Evolutionary conservation across 2,329 filamentous ascomycete species (phyloP).

Genomic region (Fusarium pseudocircinatum): DNA sequence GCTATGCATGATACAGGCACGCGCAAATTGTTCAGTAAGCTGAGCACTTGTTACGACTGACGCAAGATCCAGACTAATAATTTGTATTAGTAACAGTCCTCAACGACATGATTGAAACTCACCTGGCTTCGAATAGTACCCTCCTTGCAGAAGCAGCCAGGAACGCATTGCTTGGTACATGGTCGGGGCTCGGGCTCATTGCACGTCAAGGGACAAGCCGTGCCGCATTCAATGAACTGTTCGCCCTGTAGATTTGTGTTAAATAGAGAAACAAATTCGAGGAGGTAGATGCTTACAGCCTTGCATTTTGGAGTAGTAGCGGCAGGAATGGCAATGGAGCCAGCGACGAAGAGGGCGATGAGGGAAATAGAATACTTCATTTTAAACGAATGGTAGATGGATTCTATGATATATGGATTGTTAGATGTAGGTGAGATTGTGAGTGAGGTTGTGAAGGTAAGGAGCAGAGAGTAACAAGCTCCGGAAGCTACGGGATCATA

Average conservation of each 20-base stretch:
- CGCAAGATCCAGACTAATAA: not conserved
- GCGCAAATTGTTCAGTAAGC: fast-evolving
- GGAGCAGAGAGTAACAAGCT: not conserved
- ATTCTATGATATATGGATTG: too few species aligned
- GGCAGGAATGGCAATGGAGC: not conserved
- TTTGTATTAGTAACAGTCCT: fast-evolving
- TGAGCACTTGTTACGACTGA: not conserved
- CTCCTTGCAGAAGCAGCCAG: not conserved
- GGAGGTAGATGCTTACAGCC: not conserved
- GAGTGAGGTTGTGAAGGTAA: not conserved
- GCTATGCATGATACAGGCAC: not conserved
- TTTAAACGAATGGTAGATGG: not conserved
- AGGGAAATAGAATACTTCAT: not conserved
- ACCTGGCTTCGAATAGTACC: not conserved
- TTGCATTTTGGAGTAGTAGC: not conserved
- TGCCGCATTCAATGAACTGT: not conserved
- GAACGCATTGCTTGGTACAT: not conserved
- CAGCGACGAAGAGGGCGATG: not conserved
- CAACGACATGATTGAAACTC: fast-evolving
- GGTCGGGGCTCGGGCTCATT: not conserved
- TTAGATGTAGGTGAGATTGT: not conserved
- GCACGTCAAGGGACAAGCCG: not conserved
- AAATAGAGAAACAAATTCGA: fast-evolving
- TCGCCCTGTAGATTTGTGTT: fast-evolving
- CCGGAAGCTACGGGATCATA: too few species aligned